These are phyloP conservation scores for Podospora fimiseda DNA, from an alignment of 495 filamentous ascomycete genomes.

Conservation along the genomic window DNA sequence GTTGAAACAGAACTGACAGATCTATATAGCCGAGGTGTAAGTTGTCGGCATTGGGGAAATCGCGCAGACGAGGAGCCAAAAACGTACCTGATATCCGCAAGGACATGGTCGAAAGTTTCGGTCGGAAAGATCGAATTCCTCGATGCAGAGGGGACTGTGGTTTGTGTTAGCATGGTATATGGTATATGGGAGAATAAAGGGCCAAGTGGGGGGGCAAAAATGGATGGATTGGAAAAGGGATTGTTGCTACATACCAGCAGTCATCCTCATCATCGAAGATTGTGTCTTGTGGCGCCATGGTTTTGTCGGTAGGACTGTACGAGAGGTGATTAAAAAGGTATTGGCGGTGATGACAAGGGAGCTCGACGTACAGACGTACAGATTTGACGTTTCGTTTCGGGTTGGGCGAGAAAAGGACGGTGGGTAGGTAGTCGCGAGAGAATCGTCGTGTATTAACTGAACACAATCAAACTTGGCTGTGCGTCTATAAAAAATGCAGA, in stretches of 20 bases:
- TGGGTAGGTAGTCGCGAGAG: too few species aligned
- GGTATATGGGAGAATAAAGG: not conserved
- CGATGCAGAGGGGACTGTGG: conserved; percentile 87
- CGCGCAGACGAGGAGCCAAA: not conserved
- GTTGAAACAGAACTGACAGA: conserved; percentile 99
- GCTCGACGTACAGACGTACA: too few species aligned
- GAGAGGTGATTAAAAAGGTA: too few species aligned
- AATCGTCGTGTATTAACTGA: too few species aligned
- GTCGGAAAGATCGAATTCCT: conserved; percentile 96
- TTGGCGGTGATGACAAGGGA: too few species aligned
- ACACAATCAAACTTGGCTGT: too few species aligned
- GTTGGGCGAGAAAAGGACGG: too few species aligned
- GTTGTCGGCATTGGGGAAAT: conserved; percentile 16
- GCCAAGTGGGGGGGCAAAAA: conserved; percentile 1
- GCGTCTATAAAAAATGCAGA: too few species aligned
- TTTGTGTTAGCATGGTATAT: conserved; percentile 11
- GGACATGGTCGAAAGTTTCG: conserved; percentile 96
- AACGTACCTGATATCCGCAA: conserved; percentile 89
- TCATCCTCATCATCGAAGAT: conserved; percentile 98
- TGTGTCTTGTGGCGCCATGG: conserved; percentile 79
- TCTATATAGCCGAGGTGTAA: conserved; percentile 46
- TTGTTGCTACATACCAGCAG: conserved; percentile 71
- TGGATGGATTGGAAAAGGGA: conserved; percentile 10
- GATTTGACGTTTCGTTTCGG: too few species aligned
- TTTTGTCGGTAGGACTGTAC: too few species aligned